Evolutionary conservation across 2,329 filamentous ascomycete genomes (phyloP).

Genomic region (Colletotrichum horii): DNA sequence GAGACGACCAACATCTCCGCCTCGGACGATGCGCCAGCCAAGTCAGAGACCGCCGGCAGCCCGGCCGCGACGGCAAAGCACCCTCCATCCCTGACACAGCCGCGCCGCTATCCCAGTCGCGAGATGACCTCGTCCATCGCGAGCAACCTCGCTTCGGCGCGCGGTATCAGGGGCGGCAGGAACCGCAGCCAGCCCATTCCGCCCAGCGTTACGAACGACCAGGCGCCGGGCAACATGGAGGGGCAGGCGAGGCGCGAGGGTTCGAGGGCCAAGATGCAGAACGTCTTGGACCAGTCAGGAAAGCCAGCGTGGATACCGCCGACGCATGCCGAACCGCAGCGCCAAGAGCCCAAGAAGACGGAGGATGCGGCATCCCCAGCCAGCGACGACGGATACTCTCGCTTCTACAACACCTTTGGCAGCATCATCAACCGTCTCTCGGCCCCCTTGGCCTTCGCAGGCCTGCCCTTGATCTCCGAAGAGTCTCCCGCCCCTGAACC

Average conservation of each 20-base stretch:
- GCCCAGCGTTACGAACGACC: constrained; percentile 76
- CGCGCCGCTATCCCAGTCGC: constrained; percentile 62
- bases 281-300: constrained; percentile 57
- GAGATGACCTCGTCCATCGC: constrained; percentile 84
- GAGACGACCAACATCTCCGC: background rate
- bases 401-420: constrained; percentile 92
- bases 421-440: constrained; percentile 88
- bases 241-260: constrained; percentile 56
- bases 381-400: constrained; percentile 81
- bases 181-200: constrained; percentile 71
- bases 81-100: constrained; percentile 39
- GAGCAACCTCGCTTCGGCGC: constrained; percentile 84
- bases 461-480: constrained; percentile 75
- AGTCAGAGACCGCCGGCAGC: constrained; percentile 20
- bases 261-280: constrained; percentile 59
- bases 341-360: constrained; percentile 29
- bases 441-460: constrained; percentile 90
- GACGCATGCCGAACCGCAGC: constrained; percentile 27
- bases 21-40: constrained; percentile 24
- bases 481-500: constrained; percentile 37
- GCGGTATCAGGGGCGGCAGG: constrained; percentile 71
- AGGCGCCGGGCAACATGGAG: constrained; percentile 73
- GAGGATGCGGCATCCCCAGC: constrained; percentile 30
- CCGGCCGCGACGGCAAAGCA: constrained; percentile 28
- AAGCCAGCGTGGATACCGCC: constrained; percentile 61